Evolutionary conservation across 441 rosid genomes (phyloP).

Genomic region (Cnidoscolus chayamansa): DNA sequence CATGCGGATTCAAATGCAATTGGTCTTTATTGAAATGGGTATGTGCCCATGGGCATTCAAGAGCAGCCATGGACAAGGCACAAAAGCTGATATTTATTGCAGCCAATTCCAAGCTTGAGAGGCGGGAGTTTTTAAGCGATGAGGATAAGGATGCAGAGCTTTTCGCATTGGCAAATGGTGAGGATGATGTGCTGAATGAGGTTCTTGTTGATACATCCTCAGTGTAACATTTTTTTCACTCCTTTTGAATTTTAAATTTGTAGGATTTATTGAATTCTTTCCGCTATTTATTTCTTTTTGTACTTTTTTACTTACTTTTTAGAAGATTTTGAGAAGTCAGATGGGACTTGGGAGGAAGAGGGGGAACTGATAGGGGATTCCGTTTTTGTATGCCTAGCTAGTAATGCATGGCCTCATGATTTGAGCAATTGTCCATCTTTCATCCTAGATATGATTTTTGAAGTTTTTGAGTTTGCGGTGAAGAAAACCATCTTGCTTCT

Average conservation of each 20-base stretch:
- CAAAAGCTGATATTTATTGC: conserved; percentile 82
- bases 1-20: conserved; percentile 81
- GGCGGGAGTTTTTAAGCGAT: conserved; percentile 71
- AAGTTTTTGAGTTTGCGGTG: conserved; percentile 38
- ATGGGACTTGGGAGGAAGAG: conserved; percentile 31
- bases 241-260: conserved; percentile 41
- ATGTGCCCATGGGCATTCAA: conserved; percentile 55
- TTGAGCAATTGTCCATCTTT: conserved; percentile 35
- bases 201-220: conserved; percentile 81
- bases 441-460: conserved; percentile 35
- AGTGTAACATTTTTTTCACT: conserved; percentile 47
- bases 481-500: conserved; percentile 41
- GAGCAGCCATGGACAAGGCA: conserved; percentile 65
- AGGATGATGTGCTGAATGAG: conserved; percentile 80
- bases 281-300: conserved; percentile 39
- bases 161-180: conserved; percentile 73
- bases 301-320: conserved; percentile 38
- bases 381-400: conserved; percentile 40
- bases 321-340: conserved; percentile 43
- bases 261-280: conserved; percentile 87
- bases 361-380: conserved; percentile 37
- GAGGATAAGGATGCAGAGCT: conserved; percentile 90
- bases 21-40: conserved; percentile 81
- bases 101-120: conserved; percentile 79
- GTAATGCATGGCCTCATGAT: conserved; percentile 28